phyloP scores from a whole-genome alignment of 73 alveolate genomes.

The Paramecium bursaria region DNA sequence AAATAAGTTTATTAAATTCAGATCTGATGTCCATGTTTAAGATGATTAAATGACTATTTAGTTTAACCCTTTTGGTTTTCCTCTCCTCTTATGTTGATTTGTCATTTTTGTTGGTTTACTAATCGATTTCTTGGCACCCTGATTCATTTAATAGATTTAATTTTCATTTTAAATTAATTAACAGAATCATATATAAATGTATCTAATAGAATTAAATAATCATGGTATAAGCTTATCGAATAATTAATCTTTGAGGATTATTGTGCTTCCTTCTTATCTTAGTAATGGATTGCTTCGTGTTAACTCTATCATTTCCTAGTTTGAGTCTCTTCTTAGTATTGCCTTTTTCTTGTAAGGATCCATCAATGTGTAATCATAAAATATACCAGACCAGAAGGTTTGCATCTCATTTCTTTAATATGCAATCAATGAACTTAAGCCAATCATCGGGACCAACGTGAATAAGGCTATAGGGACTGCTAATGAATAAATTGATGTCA shows the following conservation, averaged over 20 bases:
- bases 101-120: too few relatives aligned
- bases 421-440: conserved; percentile 43
- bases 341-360: conserved; percentile 3
- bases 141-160: too few relatives aligned
- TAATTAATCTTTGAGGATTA: background rate
- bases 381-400: conserved; percentile 18
- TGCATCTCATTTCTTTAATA: conserved; percentile 39
- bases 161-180: too few relatives aligned
- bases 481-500: conserved; percentile 27
- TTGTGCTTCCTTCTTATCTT: background rate
- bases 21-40: too few relatives aligned
- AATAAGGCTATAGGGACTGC: conserved; percentile 48
- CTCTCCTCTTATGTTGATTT: too few relatives aligned
- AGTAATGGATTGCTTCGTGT: background rate
- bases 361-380: conserved; percentile 28
- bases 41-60: too few relatives aligned
- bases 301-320: background rate
- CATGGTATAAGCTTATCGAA: background rate
- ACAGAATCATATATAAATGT: too few relatives aligned
- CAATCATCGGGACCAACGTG: conserved; percentile 28
- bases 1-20: too few relatives aligned
- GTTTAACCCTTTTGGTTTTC: too few relatives aligned
- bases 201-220: too few relatives aligned
- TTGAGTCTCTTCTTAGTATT: background rate
- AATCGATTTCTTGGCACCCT: too few relatives aligned